Percentiles rank a stretch among this genome's conserved stretches.
These are phyloP conservation scores for Phycomyces nitens DNA, from an alignment of 192 early-diverging fungal genomes.

Conservation along the genomic window DNA sequence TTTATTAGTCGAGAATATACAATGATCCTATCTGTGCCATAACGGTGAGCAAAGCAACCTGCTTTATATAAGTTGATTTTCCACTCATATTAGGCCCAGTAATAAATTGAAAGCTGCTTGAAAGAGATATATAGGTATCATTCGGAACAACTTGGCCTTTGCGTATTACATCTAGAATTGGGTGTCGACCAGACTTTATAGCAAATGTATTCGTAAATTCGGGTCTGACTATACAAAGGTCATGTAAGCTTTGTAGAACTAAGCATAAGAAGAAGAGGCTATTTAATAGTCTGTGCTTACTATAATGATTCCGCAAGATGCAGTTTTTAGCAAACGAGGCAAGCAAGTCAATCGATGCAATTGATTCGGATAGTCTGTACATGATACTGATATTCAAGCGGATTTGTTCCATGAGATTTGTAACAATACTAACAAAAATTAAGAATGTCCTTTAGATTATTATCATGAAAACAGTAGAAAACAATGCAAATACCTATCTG, in stretches of 20 bases:
- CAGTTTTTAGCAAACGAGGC: slow-evolving; percentile 70
- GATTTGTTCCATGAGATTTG: slow-evolving; percentile 37
- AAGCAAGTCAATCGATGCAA: slow-evolving; percentile 80
- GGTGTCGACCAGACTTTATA: slow-evolving; percentile 74
- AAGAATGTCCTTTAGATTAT: not conserved
- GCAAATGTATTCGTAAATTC: slow-evolving; percentile 78
- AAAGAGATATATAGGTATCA: slow-evolving; percentile 53
- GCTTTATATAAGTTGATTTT: slow-evolving; percentile 83
- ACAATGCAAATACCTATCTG: slow-evolving; percentile 63
- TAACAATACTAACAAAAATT: slow-evolving; percentile 12
- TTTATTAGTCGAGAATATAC: not conserved
- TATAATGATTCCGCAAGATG: slow-evolving; percentile 29
- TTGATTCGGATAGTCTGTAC: slow-evolving; percentile 69
- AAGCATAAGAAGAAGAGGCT: slow-evolving; percentile 3
- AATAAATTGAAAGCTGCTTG: slow-evolving; percentile 64
- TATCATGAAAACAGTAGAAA: too few relatives aligned
- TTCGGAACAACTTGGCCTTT: slow-evolving; percentile 63
- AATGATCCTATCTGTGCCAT: slow-evolving; percentile 87
- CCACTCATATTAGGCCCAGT: slow-evolving; percentile 96
- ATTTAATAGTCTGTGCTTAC: not conserved
- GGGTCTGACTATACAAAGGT: slow-evolving; percentile 53
- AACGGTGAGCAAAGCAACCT: slow-evolving; percentile 71
- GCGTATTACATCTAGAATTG: slow-evolving; percentile 59
- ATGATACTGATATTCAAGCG: slow-evolving; percentile 55
- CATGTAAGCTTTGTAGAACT: too few relatives aligned